Base-by-base conservation (phyloP, 169 alveolate species). In the Cryptosporidium parvum region DNA sequence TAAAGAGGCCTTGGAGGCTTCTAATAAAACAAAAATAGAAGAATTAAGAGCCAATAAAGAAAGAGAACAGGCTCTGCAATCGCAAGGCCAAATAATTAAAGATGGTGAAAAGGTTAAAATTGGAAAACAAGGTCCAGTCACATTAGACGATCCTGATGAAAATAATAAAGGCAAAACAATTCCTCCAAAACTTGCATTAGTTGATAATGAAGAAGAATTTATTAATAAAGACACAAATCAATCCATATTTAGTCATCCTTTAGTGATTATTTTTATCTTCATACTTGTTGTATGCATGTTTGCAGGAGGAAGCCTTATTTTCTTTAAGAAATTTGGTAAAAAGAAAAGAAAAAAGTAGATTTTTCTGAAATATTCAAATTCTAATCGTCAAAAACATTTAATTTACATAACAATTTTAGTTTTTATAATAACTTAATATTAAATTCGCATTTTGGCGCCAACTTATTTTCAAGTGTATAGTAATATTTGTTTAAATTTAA, bases 51-150 rank as follows among this genome's bases (percentile, higher is more conserved):
- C 62, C 16, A 73, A 33, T 26, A 73, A 58, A 65, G 75, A 80
- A 16, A 80, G 48, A 59, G 69, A 80, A 21, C 87, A 80, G 31
- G 53, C 87, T 29, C 29, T 58, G n/a, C 52, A 80, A 62, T 59
- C 87, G 2, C 87, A 59, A 21, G 87, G 87, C 1, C 87, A 80
- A 58, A 33, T 45, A 12, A 29, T 80, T 21, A 42, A 39, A 10
- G 69, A 58, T 29, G 58, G 67, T 7, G 87, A 80, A 62, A 18
- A 44, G 21, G 16, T 80, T 59, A 61, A 80, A 45, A 58, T 65
- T 5, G 87, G 87, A 3, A 80, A 62, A 29, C 59, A 21, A 21
- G 87, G 87, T 1, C 87, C 87, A 3, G 87, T 80, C 37, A 80
- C 87, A 10, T 7, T 80, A 21, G 26, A 80, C 42, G 69, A 80